These are phyloP conservation scores for Rhodotorula sp. DNA, from an alignment of 1,284 basidiomycete genomes.

Conservation along the genomic window DNA sequence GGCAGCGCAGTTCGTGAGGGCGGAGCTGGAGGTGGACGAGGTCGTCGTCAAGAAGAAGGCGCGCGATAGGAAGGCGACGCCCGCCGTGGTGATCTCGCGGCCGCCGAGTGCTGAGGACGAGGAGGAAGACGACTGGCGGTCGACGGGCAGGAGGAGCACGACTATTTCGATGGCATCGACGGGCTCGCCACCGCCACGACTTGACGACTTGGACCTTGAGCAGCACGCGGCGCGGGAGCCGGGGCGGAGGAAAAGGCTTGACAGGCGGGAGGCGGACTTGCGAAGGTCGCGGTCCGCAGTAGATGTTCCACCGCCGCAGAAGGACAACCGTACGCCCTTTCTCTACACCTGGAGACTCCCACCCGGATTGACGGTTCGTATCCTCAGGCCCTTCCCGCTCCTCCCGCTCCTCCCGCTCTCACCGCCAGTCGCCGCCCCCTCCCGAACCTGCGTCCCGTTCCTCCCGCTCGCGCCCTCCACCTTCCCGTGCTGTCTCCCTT, in stretches of 20 bases:
- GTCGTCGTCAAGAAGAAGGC: neutral
- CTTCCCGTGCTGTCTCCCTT: neutral
- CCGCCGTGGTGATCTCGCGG: neutral
- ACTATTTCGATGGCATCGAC: neutral
- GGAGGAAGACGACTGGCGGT: neutral
- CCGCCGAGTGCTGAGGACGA: neutral
- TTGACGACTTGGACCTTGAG: neutral
- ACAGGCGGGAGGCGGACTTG: neutral
- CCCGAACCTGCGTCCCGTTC: neutral
- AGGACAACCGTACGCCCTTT: neutral
- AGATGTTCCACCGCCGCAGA: neutral
- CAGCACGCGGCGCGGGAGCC: neutral
- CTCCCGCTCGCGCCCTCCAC: neutral
- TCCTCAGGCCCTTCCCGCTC: neutral
- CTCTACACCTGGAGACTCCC: too few species aligned
- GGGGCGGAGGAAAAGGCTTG: neutral
- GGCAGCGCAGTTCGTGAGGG: neutral
- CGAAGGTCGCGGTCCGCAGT: neutral
- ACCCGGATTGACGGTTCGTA: too few species aligned
- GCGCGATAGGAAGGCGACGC: constrained; percentile 4
- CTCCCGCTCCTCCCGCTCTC: neutral
- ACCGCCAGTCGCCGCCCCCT: neutral
- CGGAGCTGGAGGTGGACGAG: neutral
- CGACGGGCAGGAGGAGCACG: neutral
- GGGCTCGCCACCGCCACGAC: neutral